Evolutionary conservation across 805 yeast species (phyloP).

Genomic region (Lachancea nothofagi): DNA sequence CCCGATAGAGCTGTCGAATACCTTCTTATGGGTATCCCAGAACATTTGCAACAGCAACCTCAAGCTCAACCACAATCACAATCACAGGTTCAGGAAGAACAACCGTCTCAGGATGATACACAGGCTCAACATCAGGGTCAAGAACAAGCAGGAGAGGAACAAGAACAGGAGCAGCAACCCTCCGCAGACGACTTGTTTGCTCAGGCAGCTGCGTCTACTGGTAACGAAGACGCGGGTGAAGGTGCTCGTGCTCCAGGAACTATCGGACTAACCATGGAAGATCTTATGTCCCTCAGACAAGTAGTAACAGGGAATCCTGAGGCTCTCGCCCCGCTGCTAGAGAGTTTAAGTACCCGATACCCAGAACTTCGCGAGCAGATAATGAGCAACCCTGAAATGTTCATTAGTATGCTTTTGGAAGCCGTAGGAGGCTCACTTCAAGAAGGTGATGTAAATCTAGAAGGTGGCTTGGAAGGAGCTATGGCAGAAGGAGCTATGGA

Average conservation of each 20-base stretch:
- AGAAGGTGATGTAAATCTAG: slow-evolving; percentile 34
- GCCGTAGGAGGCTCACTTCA: slow-evolving; percentile 50
- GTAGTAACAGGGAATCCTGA: slow-evolving; percentile 84
- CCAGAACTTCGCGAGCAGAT: slow-evolving; percentile 82
- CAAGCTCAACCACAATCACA: slow-evolving; percentile 13
- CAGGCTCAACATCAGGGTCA: slow-evolving; percentile 15
- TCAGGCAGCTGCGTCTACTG: slow-evolving; percentile 36
- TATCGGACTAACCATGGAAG: slow-evolving; percentile 42
- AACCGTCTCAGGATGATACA: too few species aligned
- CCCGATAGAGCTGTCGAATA: slow-evolving; percentile 98
- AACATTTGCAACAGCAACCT: slow-evolving; percentile 38
- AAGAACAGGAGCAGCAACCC: slow-evolving; percentile 19
- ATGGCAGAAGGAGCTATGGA: slow-evolving; percentile 35
- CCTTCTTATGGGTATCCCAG: slow-evolving; percentile 84
- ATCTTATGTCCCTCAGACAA: slow-evolving; percentile 59
- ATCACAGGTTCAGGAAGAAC: not conserved
- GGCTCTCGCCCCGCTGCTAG: slow-evolving; percentile 75
- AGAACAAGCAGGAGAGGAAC: too few species aligned
- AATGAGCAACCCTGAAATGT: slow-evolving; percentile 84
- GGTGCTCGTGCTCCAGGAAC: slow-evolving; percentile 34
- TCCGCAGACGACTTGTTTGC: slow-evolving; percentile 39
- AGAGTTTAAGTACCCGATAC: slow-evolving; percentile 71
- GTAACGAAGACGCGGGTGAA: slow-evolving; percentile 21
- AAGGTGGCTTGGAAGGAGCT: slow-evolving; percentile 35
- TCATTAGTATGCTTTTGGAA: slow-evolving; percentile 64